Base-by-base conservation (phyloP, 2,329 filamentous ascomycete species). In the Colletotrichum paranaense region DNA sequence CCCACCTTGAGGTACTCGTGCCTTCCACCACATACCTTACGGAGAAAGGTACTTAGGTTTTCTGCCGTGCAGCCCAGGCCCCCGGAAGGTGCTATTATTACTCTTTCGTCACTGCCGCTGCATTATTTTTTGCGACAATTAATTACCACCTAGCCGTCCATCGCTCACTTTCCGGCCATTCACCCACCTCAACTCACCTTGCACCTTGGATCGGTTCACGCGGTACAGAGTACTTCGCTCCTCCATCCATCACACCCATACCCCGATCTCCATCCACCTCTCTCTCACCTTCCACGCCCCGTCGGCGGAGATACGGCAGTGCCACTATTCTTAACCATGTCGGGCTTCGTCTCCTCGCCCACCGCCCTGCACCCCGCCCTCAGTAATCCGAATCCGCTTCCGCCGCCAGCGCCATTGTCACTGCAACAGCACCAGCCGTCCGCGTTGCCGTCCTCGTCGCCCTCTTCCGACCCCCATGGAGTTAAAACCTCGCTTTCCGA, bases 341-440 rank as follows among this genome's bases (percentile, higher is more conserved):
- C 83, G 75, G 82, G 81, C 75, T 76, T 80, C 75, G 76, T 86
- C 74, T 80, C 80, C 57, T 87, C 87, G 76, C 86, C 87, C 71
- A 83, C 84, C 68, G 83, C 86, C 76, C 83, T 89, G 82, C 87
- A 89, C 84, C 86, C 87, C 78, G 82, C 82, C 75, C 84, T 89
- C 80, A 85, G 83, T 80, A 82, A 81, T 75, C 77, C 78, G 64
- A 82, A 81, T 75, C 77, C 78, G 62, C 58, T 74, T 58, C 75
- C 68, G 62, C 75, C 63, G 65, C 76, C 75, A 49, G 67, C 77
- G 64, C 68, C 68, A 64, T 72, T 72, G 53, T 68, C 67, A 26
- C 24, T 55, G 22, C 62, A 64, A 38, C 46, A 60, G 57, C n/a
- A 35, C 57, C 57, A 60, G 57, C 57, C 35, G 57, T 14, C 42